Base-by-base conservation (phyloP, 1,284 basidiomycete species). In the Pseudozyma tsukubaensis region DNA sequence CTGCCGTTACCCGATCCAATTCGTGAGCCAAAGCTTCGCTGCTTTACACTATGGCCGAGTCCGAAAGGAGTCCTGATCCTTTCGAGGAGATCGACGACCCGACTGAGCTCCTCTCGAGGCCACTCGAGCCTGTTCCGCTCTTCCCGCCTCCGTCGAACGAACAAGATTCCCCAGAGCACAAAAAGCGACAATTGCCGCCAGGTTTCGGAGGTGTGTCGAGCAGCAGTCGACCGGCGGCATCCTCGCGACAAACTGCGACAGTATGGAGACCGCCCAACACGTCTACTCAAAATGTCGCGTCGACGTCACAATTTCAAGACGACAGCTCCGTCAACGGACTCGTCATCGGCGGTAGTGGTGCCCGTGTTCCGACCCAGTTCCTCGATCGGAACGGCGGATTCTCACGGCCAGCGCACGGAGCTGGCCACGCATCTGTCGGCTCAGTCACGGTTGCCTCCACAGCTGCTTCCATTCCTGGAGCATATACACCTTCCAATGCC, bases 321-420 rank as follows among this genome's bases (percentile, higher is more conserved):
- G 21, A n/a, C 11, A 35, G 45, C 4, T 36, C 39, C 0, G 16
- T 32, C 1, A 57, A 50, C 34, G 45, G 56, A 34, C 16, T 75
- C n/a, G 42, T 77, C 50, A 65, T 80, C 11, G 67, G 75, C 6
- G 78, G 78, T 24, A 79, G 77, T 49, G 78, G 78, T 13, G 78
- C 78, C 18, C 68, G 78, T 24, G 78, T 80, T 2, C 78, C 78
- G 1, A 80, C 74, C 9, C 60, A 68, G 32, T 75, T 80, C 42
- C 62, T 79, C 35, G 74, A 79, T 37, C 37, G 39, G 3, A 51
- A 59, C 21, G 78, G 78, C 3, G 63, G 54, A 44, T 79, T 77
- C 48, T 50, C 65, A 13, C 37, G 62, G 13, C 52, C 44, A 13
- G 16, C 52, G 2, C 50, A 51, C 8, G 36, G 34, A 3, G 35